phyloP scores from a whole-genome alignment of 805 yeast species.

The Starmerella gropengiesseri region DNA sequence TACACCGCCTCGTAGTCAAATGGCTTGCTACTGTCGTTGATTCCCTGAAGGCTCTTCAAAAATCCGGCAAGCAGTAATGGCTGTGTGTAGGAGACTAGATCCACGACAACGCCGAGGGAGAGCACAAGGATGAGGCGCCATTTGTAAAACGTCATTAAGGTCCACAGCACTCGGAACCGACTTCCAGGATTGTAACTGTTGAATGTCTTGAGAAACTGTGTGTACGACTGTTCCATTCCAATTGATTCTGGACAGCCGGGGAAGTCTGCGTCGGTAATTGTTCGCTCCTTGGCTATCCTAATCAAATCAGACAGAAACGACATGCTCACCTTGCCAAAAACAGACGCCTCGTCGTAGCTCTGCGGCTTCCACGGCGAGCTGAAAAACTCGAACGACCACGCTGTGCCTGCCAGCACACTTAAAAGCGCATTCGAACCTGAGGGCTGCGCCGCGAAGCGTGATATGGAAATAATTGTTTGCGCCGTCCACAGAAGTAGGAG shows the following conservation, averaged over 20 bases:
- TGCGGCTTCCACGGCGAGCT: slow-evolving; percentile 7
- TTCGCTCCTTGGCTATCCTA: slow-evolving; percentile 2
- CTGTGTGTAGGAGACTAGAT: slow-evolving; percentile 15
- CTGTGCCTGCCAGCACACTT: background rate
- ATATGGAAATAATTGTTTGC: background rate
- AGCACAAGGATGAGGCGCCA: slow-evolving; percentile 4
- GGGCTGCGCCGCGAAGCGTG: background rate
- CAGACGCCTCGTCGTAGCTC: slow-evolving; percentile 12
- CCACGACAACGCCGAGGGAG: background rate
- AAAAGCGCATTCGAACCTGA: background rate
- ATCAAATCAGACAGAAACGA: slow-evolving; percentile 12
- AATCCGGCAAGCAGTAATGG: slow-evolving; percentile 17
- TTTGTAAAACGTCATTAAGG: slow-evolving; percentile 4
- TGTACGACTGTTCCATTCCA: slow-evolving; percentile 4
- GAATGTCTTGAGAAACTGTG: slow-evolving; percentile 1
- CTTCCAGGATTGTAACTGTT: background rate
- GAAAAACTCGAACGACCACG: background rate
- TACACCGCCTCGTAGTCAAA: background rate
- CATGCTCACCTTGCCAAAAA: slow-evolving; percentile 13
- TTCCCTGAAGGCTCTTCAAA: slow-evolving; percentile 6
- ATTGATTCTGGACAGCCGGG: slow-evolving; percentile 13
- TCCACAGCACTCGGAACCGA: slow-evolving; percentile 7
- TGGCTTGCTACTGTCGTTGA: too few species aligned
- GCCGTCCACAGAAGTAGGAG: slow-evolving; percentile 4
- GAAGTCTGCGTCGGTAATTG: slow-evolving; percentile 13